phyloP scores from a whole-genome alignment of 1,139 yeast species.

The Geotrichum phurueaensis region DNA sequence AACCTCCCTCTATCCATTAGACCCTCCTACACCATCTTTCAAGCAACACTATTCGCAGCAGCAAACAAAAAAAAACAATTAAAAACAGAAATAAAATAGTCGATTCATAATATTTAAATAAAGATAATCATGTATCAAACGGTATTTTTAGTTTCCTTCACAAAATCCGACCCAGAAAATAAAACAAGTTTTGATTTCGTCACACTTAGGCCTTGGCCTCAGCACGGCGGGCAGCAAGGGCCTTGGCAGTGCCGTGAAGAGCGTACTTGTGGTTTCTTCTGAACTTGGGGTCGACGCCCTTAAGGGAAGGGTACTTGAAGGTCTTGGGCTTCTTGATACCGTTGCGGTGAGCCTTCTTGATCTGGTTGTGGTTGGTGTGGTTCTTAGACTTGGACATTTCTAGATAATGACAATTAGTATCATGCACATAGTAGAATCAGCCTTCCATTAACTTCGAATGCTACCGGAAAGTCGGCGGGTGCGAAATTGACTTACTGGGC shows the following conservation, averaged over 20 bases:
- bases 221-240: constrained; percentile 51
- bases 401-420: constrained; percentile 1
- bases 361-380: constrained; percentile 99
- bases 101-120: neutral
- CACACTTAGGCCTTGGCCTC: constrained; percentile 15
- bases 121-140: neutral
- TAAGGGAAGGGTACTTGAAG: constrained; percentile 95
- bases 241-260: constrained; percentile 94
- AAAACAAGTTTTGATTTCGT: neutral
- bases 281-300: constrained; percentile 99
- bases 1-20: neutral
- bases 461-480: neutral
- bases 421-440: neutral
- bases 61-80: neutral
- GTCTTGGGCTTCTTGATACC: constrained; percentile 99
- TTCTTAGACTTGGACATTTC: constrained; percentile 57
- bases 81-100: neutral
- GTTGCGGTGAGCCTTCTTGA: constrained; percentile 99
- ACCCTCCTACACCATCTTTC: neutral
- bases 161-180: neutral
- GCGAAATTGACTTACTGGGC: constrained; percentile 5
- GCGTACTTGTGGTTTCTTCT: constrained; percentile 98
- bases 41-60: neutral
- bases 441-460: neutral
- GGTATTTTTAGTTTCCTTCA: neutral